Evolutionary conservation across 176 grass and related monocot genomes (phyloP), one percentile per base, ranked within the genome.

Genomic region (Zizania latifolia): DNA sequence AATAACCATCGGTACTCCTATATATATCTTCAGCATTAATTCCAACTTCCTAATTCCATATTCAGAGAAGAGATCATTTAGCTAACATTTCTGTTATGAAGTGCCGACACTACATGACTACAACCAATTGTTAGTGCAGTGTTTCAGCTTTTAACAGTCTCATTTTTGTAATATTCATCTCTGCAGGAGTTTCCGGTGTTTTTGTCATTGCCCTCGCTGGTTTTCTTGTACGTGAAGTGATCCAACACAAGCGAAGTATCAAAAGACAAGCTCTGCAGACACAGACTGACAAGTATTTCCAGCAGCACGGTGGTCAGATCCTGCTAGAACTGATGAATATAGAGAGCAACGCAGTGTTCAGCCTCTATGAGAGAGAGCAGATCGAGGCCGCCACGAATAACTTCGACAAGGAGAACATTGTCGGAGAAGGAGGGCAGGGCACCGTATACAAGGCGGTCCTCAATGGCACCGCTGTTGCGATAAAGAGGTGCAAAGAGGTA

Each of bases 361-460:
- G 28, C 3, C 62, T 83, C 30, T 83, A 65, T 13, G 24, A 26
- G 0, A 30, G 70, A 46, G 24, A 71, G 26, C 62, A 84, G 22
- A 46, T 84, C 0, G 31, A 70, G 48, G 58, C 67, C 10, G 62
- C 81, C 36, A 84, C 81, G 2, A 43, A 77, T 21, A 77, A 77
- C 45, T 84, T 76, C 41, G 70, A 84, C 61, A 38, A 11, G 4
- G 35, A 6, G 0, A 8, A 65, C 5, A 56, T 84, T 32, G 66
- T 84, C 8, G 81, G 81, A 2, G 30, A 57, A 4, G 81, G 81
- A 53, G 81, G 71, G 11, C 71, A 84, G 8, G 81, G 81, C 26
- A 84, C 81, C 3, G 81, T 84, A 5, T 84, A 77, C 10, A 77
- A 58, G 29, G 81, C 62, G 6, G 67, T 76, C 6, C n/a, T 84